A percentile compares a stretch with the other conserved stretches of the same genome.
These are phyloP conservation scores for Citrus medica DNA, from an alignment of 345 rosid species.

Conservation along the genomic window DNA sequence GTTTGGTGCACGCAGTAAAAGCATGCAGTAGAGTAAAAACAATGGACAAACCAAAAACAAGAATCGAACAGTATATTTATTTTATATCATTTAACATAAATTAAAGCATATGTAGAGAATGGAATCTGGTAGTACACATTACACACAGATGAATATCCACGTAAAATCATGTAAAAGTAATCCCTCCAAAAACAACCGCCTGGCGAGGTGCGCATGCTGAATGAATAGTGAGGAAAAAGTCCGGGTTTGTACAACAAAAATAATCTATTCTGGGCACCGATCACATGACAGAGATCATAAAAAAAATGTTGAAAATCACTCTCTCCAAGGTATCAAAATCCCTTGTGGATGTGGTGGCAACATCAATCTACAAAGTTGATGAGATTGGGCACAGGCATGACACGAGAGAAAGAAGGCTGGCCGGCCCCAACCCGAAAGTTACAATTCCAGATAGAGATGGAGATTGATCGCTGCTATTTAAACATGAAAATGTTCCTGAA, in stretches of 20 bases:
- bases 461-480: neutral
- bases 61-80: too few species aligned
- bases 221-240: neutral
- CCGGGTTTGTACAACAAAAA: neutral
- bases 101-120: neutral
- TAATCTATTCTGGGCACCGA: neutral
- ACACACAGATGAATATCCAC: neutral
- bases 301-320: neutral
- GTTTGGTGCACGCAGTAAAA: too few species aligned
- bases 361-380: conserved; percentile 8
- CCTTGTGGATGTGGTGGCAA: neutral
- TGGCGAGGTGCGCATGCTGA: neutral
- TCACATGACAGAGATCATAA: neutral
- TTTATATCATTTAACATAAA: too few species aligned
- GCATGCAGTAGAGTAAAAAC: too few species aligned
- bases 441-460: conserved; percentile 5
- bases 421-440: conserved; percentile 20
- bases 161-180: too few species aligned
- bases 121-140: neutral
- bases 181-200: neutral
- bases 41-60: too few species aligned
- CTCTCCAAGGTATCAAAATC: neutral
- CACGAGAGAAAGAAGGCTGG: neutral
- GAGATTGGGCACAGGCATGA: conserved; percentile 13
- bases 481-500: conserved; percentile 6